Percentiles rank a stretch among this genome's conserved stretches.
Evolutionary conservation across 2,329 filamentous ascomycete genomes (phyloP).

Genomic region (Grosmannia huntii): DNA sequence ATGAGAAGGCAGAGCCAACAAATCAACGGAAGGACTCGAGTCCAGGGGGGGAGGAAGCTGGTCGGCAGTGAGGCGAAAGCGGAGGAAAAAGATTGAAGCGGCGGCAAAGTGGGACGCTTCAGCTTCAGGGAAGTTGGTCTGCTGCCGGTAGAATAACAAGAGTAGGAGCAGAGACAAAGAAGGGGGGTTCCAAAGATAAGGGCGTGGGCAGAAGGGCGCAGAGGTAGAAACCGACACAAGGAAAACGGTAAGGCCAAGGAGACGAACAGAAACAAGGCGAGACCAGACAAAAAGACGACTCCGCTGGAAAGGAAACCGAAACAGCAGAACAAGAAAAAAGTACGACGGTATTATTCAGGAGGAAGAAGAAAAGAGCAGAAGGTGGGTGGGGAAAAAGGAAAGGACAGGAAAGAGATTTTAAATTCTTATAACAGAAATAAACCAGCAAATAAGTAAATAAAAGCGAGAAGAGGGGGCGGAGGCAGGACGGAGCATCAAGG

Average conservation of each 20-base stretch:
- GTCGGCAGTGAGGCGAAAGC: background rate
- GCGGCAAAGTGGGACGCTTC: background rate
- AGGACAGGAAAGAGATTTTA: background rate
- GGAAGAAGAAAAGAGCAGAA: conserved; percentile 2
- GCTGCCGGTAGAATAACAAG: background rate
- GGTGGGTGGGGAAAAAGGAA: background rate
- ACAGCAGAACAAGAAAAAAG: conserved; percentile 10
- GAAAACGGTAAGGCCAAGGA: conserved; percentile 20
- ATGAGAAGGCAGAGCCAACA: background rate
- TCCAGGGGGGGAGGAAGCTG: background rate
- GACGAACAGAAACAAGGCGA: conserved; percentile 11
- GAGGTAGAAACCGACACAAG: conserved; percentile 24
- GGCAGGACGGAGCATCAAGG: background rate
- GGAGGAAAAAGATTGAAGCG: background rate
- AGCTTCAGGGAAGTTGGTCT: background rate
- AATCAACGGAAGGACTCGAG: background rate
- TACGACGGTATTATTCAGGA: conserved; percentile 9
- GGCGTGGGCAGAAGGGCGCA: conserved; percentile 16
- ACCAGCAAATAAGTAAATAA: conserved; percentile 1
- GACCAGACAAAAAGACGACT: conserved; percentile 7
- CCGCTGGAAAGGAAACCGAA: conserved; percentile 9
- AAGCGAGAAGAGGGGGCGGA: background rate
- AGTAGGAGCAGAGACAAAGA: background rate
- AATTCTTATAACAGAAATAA: conserved; percentile 3
- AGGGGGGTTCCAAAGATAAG: background rate